Evolutionary conservation across 2,329 filamentous ascomycete genomes (phyloP).

Genomic region (Paramyrothecium roridum): DNA sequence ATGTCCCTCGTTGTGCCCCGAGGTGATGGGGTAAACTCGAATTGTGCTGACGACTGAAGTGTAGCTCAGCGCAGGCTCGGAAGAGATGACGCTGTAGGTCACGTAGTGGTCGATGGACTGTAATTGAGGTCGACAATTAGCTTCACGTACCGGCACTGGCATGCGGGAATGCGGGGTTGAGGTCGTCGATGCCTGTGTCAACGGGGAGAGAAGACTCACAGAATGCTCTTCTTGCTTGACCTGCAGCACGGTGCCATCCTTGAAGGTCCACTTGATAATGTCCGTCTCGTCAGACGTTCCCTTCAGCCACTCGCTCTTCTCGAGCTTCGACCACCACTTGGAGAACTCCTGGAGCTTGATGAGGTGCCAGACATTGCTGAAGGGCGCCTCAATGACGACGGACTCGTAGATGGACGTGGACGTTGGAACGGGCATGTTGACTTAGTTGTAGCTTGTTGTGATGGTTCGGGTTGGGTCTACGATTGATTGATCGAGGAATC

Average conservation of each 20-base stretch:
- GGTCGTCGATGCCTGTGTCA: not conserved
- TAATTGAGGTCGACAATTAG: not conserved
- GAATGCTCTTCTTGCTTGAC: conserved; percentile 77
- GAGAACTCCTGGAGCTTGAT: conserved; percentile 70
- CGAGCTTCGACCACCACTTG: conserved; percentile 64
- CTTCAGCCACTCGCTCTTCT: conserved; percentile 61
- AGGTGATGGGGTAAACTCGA: conserved; percentile 63
- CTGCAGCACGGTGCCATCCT: conserved; percentile 64
- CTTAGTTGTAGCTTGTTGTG: not conserved
- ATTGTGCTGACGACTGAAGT: conserved; percentile 66
- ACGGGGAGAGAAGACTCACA: conserved; percentile 36
- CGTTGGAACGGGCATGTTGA: conserved; percentile 51
- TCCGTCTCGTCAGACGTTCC: conserved; percentile 62
- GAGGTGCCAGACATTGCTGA: conserved; percentile 68
- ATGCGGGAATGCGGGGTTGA: not conserved
- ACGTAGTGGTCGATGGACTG: conserved; percentile 72
- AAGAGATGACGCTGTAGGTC: conserved; percentile 69
- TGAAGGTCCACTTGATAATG: conserved; percentile 67
- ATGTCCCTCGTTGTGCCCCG: conserved; percentile 58
- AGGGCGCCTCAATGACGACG: conserved; percentile 64
- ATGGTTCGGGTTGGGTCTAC: not conserved
- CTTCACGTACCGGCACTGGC: not conserved
- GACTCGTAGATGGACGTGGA: conserved; percentile 65
- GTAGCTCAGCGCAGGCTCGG: conserved; percentile 63
- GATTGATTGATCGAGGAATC: not conserved